phyloP scores from a whole-genome alignment of 352 stramenopile genomes.

The Sclerospora graminicola region DNA sequence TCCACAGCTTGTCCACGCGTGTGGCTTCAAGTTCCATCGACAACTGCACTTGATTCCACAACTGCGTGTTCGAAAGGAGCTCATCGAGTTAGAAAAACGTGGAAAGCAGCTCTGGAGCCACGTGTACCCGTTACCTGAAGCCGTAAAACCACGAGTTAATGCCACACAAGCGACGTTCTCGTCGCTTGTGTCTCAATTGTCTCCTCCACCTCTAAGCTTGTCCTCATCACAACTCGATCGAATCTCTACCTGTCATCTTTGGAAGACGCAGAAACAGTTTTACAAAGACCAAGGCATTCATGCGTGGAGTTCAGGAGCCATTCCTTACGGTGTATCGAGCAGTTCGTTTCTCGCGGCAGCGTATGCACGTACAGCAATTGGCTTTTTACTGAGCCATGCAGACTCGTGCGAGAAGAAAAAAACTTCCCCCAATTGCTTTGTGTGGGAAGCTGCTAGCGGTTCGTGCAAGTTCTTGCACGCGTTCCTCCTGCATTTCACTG shows the following conservation, averaged over 20 bases:
- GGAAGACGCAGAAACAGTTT: constrained; percentile 71
- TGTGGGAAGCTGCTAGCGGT: constrained; percentile 75
- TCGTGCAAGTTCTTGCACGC: constrained; percentile 76
- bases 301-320: constrained; percentile 58
- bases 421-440: constrained; percentile 46
- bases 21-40: constrained; percentile 33
- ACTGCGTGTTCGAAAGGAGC: constrained; percentile 22
- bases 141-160: no score
- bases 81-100: constrained; percentile 19
- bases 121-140: constrained; percentile 8
- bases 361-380: constrained; percentile 42
- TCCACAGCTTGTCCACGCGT: constrained; percentile 22
- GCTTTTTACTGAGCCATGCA: constrained; percentile 35
- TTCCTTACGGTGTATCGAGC: constrained; percentile 74
- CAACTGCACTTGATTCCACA: constrained; percentile 46
- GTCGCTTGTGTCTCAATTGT: no score
- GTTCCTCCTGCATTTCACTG: constrained; percentile 59
- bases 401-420: constrained; percentile 3
- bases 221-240: constrained; percentile 4
- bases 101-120: constrained; percentile 24
- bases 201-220: no score
- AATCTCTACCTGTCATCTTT: constrained; percentile 53
- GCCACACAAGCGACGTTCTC: no score
- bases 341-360: constrained; percentile 58
- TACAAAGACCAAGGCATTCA: constrained; percentile 66